Evolutionary conservation across 2,329 filamentous ascomycete species (phyloP), one percentile per base, ranked within the genome.

Genomic region (Aspergillus sp.): DNA sequence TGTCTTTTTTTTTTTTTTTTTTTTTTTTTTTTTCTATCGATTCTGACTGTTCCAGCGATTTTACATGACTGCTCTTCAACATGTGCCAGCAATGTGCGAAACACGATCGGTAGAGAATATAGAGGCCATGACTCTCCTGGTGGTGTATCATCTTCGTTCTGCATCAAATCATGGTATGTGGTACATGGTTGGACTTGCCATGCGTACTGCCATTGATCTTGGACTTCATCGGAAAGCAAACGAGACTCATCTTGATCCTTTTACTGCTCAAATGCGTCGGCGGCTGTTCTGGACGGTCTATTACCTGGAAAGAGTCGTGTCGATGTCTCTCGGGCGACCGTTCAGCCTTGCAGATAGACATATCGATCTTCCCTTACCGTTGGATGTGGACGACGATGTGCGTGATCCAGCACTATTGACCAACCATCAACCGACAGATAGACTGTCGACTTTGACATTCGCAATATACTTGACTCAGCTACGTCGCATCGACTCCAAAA

Each of bases 121-220:
- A 11, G 72, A 77, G 50, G 73, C 74, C 8, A 77, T 77, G 71
- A 66, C 72, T 0, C 61, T 78, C 10, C 57, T 76, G 4, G 72
- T 76, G 3, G 58, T 77, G 4, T 77, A 76, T 48, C 74, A 77
- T 51, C 61, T 78, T 3, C 68, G 75, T 6, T 75, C 71, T 1
- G 67, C 71, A 7, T 74, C 73, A 0, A 73, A 72, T 29, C 71
- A 73, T 45, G 74, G 73, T 7, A 66, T 77, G 39, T 78, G 74
- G 74, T 77, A 77, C 51, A 74, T 77, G 67, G 73, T 76, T 34
- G 74, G 75, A 9, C 63, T 77, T 12, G 74, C 74, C 2, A 77
- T 77, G 71, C 69, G 74, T 33, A 77, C 72, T 6, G 72, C 71
- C 42, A 74, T 77, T 39, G 75, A 77, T 44, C 62, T 78, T 3